Conservation (phyloP, 164 flowering plant genomes). For the Paratinospora sagittata region DNA sequence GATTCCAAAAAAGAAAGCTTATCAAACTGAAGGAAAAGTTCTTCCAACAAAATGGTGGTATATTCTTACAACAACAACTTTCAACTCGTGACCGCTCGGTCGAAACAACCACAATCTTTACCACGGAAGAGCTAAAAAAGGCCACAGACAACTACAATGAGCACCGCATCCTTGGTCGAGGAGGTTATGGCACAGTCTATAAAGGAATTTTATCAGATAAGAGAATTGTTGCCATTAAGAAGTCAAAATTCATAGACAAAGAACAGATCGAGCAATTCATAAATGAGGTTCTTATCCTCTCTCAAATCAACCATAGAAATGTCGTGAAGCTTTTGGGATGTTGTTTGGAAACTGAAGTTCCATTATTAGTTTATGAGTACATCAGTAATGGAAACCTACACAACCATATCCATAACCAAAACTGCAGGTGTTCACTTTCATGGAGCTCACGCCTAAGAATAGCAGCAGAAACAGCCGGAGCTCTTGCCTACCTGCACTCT, state of each 20-base stretch:
- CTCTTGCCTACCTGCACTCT: background rate
- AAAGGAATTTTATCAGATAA: background rate
- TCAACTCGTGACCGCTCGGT: background rate
- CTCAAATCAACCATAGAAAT: slow-evolving; percentile 4
- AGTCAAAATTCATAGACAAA: slow-evolving; percentile 2
- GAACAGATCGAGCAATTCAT: background rate
- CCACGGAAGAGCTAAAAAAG: background rate
- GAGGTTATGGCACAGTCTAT: slow-evolving; percentile 2
- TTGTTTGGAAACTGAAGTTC: slow-evolving; percentile 6
- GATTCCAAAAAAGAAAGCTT: background rate
- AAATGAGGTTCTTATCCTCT: slow-evolving; percentile 5
- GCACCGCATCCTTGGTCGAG: background rate
- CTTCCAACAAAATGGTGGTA: slow-evolving; percentile 8
- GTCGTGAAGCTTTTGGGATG: slow-evolving; percentile 6
- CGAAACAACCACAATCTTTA: background rate
- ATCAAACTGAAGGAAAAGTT: slow-evolving; percentile 1
- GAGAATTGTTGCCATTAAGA: slow-evolving; percentile 2
- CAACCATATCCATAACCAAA: background rate
- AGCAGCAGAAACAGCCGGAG: slow-evolving; percentile 1
- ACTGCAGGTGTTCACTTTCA: background rate
- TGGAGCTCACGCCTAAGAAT: background rate
- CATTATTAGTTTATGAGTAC: background rate
- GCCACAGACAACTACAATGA: slow-evolving; percentile 1
- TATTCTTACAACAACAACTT: background rate
- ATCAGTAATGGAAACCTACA: background rate